These are phyloP conservation scores for Yamadazyma blattariae DNA, from an alignment of 1,139 yeast genomes.

Conservation along the genomic window DNA sequence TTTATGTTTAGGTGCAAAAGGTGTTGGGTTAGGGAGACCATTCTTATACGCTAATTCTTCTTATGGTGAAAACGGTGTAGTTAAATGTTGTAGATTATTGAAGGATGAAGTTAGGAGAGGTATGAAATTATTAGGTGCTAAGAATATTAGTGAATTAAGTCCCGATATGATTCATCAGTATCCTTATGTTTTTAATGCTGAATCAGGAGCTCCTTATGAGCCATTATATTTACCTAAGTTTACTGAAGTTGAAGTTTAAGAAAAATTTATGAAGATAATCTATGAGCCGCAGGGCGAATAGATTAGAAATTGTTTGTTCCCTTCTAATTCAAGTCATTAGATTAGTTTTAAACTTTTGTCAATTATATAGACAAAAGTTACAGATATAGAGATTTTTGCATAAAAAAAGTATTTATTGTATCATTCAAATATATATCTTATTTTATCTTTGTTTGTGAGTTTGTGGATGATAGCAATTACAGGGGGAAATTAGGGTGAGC, in stretches of 20 bases:
- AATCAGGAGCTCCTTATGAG: conserved; percentile 7
- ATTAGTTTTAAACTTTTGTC: too few species aligned
- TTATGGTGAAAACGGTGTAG: conserved; percentile 50
- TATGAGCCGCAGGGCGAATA: too few species aligned
- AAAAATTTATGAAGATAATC: not conserved
- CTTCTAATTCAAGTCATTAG: too few species aligned
- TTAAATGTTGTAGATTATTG: conserved; percentile 39
- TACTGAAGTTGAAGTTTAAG: conserved; percentile 4
- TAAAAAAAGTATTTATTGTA: too few species aligned
- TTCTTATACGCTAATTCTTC: conserved; percentile 47
- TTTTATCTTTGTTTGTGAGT: too few species aligned
- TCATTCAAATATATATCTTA: too few species aligned
- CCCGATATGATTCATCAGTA: conserved; percentile 16
- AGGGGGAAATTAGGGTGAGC: too few species aligned
- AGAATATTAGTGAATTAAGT: conserved; percentile 32
- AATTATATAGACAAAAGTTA: too few species aligned
- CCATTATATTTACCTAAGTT: conserved; percentile 15
- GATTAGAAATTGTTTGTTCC: too few species aligned
- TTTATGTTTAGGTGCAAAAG: conserved; percentile 53
- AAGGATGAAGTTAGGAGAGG: conserved; percentile 44
- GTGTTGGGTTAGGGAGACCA: conserved; percentile 52
- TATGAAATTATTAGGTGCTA: conserved; percentile 46
- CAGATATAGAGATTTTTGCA: too few species aligned
- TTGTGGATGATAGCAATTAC: too few species aligned
- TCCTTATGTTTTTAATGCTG: conserved; percentile 13